Evolutionary conservation across 2,329 filamentous ascomycete genomes (phyloP).

Genomic region (Rutstroemia sp.): DNA sequence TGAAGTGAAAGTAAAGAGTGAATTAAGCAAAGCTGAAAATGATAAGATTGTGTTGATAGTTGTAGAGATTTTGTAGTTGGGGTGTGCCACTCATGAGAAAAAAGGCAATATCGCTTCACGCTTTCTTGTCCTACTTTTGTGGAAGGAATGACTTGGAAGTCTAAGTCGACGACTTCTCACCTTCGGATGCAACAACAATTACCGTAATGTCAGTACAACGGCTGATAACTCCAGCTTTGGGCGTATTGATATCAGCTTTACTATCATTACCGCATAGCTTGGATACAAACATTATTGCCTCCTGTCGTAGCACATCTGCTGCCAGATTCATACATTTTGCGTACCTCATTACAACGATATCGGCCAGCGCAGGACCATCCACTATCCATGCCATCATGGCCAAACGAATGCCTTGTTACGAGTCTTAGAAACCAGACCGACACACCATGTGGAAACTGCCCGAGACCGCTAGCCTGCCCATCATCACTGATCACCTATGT

Average conservation of each 20-base stretch:
- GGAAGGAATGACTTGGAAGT: too few species aligned
- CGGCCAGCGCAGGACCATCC: constrained; percentile 30
- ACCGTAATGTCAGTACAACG: background rate
- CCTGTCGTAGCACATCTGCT: constrained; percentile 35
- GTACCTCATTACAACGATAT: constrained; percentile 33
- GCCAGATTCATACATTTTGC: constrained; percentile 31
- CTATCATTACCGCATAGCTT: constrained; percentile 10
- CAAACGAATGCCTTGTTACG: constrained; percentile 36
- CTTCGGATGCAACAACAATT: background rate
- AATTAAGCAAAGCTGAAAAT: too few species aligned
- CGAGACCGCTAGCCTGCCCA: constrained; percentile 24
- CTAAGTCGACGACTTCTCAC: too few species aligned
- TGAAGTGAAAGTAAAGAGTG: too few species aligned
- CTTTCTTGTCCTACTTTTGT: too few species aligned
- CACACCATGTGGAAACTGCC: constrained; percentile 29
- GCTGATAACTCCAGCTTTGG: constrained; percentile 19
- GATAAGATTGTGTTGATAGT: too few species aligned
- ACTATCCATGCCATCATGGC: constrained; percentile 44
- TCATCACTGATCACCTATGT: constrained; percentile 35
- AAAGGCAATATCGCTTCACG: too few species aligned
- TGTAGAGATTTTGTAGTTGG: too few species aligned
- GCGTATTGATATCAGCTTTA: constrained; percentile 11
- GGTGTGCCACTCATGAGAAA: too few species aligned
- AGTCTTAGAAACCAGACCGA: constrained; percentile 36
- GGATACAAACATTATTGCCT: constrained; percentile 38